Conservation (phyloP, 768 basidiomycete genomes). For the Albatrellus ellisii region DNA sequence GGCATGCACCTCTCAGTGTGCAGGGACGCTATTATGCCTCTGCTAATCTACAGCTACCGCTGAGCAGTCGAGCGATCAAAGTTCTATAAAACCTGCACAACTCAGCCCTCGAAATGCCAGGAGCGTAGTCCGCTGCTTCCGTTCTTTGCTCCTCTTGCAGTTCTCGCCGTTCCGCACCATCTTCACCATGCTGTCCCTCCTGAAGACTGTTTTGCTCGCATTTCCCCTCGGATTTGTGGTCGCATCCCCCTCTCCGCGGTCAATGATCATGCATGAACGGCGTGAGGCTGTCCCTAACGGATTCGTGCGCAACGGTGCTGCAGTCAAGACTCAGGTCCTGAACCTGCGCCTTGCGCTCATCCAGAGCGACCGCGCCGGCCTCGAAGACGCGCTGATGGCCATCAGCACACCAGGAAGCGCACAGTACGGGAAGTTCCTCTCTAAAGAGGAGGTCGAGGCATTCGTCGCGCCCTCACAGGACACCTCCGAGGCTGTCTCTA, state of each 20-base stretch:
- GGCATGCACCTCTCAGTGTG: no score
- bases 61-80: no score
- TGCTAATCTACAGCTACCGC: no score
- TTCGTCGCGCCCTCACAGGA: slow-evolving; percentile 1
- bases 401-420: background rate
- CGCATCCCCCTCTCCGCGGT: background rate
- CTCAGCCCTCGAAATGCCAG: no score
- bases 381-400: background rate
- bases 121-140: no score
- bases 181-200: no score
- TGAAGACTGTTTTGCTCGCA: no score
- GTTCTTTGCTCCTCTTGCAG: no score
- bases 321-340: background rate
- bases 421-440: background rate
- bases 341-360: slow-evolving; percentile 1
- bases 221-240: no score
- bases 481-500: background rate
- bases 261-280: slow-evolving; percentile 3
- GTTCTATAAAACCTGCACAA: no score
- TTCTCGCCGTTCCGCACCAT: no score
- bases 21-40: no score
- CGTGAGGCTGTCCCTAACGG: background rate
- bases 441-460: slow-evolving; percentile 1
- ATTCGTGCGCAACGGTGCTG: background rate
- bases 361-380: background rate